Percentiles rank a stretch among this genome's conserved stretches.
Conservation (phyloP, 345 rosid species). For the Isatis tinctoria region DNA sequence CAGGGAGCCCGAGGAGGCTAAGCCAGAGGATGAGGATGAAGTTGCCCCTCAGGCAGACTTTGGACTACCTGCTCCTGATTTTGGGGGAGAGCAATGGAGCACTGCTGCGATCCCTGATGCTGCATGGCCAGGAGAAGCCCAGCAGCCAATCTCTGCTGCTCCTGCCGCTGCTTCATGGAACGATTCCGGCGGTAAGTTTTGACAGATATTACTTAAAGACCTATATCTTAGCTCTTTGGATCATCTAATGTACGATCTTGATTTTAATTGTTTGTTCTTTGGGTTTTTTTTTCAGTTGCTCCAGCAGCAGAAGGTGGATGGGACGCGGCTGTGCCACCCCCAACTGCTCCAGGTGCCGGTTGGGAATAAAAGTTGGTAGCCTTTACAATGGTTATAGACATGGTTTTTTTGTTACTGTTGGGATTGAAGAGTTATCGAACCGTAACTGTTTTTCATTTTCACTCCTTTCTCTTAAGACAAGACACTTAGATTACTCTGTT, state of each 20-base stretch:
- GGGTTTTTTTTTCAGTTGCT: background rate
- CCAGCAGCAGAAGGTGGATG: slow-evolving; percentile 42
- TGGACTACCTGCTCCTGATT: slow-evolving; percentile 43
- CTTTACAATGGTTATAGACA: slow-evolving; percentile 13
- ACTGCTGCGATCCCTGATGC: slow-evolving; percentile 41
- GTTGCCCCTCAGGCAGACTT: slow-evolving; percentile 24
- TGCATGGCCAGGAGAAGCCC: slow-evolving; percentile 62
- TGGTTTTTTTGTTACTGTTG: slow-evolving; percentile 12
- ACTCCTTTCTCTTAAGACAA: slow-evolving; percentile 9
- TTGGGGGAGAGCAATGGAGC: slow-evolving; percentile 57
- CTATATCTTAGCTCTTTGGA: background rate
- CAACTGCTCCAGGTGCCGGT: slow-evolving; percentile 20
- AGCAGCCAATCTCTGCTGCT: slow-evolving; percentile 54
- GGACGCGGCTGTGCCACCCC: slow-evolving; percentile 41
- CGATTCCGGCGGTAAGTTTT: slow-evolving; percentile 37
- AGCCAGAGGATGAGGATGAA: slow-evolving; percentile 60
- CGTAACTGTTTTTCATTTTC: slow-evolving; percentile 14
- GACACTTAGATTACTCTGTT: slow-evolving; percentile 21
- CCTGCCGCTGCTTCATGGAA: slow-evolving; percentile 42
- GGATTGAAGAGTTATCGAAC: slow-evolving; percentile 16
- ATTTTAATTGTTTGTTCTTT: background rate
- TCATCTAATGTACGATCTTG: background rate
- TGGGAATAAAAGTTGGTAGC: slow-evolving; percentile 42
- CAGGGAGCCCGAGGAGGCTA: slow-evolving; percentile 74
- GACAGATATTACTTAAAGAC: background rate